Evolutionary conservation across 139 green algal species (phyloP), one percentile per base, ranked within the genome.

Genomic region (Tetratostichococcus sp.): DNA sequence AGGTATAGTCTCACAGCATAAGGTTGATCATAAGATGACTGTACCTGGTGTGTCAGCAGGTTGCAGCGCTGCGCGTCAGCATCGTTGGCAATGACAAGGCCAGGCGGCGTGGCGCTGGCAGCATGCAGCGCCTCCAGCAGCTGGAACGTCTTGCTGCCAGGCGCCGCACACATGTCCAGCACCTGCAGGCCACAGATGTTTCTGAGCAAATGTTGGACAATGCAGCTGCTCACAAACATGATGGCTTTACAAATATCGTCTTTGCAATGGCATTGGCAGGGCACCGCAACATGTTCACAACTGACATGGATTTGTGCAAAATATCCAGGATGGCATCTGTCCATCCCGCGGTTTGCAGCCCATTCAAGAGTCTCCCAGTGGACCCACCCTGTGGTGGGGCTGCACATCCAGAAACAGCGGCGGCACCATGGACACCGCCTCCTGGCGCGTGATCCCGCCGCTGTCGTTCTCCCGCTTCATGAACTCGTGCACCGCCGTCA

Each of bases 391-490:
- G 87, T 99, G 94, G 39, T 96, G 79, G 11, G 96, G 92, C 79
- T 95, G 83, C 59, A 98, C 92, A 58, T 98, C 95, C 77, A 99
- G 84, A 67, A 99, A 93, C 31, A 99, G 83, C 0, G 96, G 94
- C 14, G 96, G 96, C 66, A 99, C 91, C 96, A 99, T 99, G 72
- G 92, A 98, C 76, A 99, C 96, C 4, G 92, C 94, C 84, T 99
- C 96, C 88, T 99, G 96, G 4, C 96, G 83, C 4, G 91, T 97
- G 88, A 99, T 98, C 85, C 70, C 90, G 30, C 96, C 96, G 14
- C 83, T 80, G 14, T 96, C 91, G 67, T 96, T 90, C 62, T 91
- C 88, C 4, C 84, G 73, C 78, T 91, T 93, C 67, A 94, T 81
- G 77, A 92, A 94, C 34, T 93, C 89, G 71, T 97, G 93, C 68